Evolutionary conservation across 208 protist genomes (phyloP).

Genomic region (Trypanosoma brucei): DNA sequence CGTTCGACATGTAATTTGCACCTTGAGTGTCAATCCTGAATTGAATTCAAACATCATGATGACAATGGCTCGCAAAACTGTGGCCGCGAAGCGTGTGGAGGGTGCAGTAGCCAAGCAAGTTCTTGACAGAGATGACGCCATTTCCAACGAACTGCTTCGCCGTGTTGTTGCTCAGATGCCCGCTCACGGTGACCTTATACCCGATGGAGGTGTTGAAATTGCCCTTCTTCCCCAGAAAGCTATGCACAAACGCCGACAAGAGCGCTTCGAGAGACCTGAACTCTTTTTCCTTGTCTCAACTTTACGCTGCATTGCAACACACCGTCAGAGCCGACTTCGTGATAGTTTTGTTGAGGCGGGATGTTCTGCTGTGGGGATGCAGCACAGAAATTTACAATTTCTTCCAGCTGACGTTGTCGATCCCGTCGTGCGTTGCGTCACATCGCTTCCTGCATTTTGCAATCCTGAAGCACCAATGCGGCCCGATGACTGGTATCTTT

Average conservation of each 20-base stretch:
- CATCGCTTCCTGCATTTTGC: conserved; percentile 10
- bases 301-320: conserved; percentile 6
- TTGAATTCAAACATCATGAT: conserved; percentile 2
- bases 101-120: background rate
- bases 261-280: conserved; percentile 17
- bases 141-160: conserved; percentile 5
- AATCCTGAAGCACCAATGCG: conserved; percentile 4
- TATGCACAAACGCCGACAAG: conserved; percentile 17
- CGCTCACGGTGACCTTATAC: background rate
- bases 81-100: background rate
- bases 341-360: background rate
- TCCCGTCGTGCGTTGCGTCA: conserved; percentile 8
- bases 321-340: background rate
- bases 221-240: conserved; percentile 9
- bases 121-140: background rate
- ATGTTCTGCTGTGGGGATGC: background rate
- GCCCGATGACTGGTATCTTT: conserved; percentile 15
- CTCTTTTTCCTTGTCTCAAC: conserved; percentile 17
- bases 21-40: conserved; percentile 4
- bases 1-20: conserved; percentile 6
- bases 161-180: conserved; percentile 15
- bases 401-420: conserved; percentile 15
- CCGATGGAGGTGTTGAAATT: background rate
- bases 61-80: conserved; percentile 14
- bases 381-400: background rate